These are phyloP conservation scores for Beta vulgaris DNA, from an alignment of 148 eudicot species.

Conservation along the genomic window DNA sequence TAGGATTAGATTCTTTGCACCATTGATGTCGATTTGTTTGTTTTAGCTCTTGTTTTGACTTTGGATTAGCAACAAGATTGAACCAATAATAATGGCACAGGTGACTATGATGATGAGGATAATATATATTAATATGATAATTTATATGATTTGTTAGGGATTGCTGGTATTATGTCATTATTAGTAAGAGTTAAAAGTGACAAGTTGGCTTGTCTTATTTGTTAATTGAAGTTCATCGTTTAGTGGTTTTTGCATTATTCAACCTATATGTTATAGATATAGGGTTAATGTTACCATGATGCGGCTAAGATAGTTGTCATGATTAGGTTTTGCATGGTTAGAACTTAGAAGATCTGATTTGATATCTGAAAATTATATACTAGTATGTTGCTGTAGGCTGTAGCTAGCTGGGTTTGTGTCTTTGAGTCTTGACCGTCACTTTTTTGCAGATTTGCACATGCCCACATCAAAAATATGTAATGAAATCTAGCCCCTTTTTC, in stretches of 20 bases:
- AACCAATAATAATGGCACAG: slow-evolving; percentile 1
- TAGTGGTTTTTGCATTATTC: neutral
- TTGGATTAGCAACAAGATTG: neutral
- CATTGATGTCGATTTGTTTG: slow-evolving; percentile 2
- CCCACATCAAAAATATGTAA: neutral
- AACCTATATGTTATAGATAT: neutral
- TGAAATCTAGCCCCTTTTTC: slow-evolving; percentile 18
- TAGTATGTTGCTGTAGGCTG: neutral
- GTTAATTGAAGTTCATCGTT: neutral
- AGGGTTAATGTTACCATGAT: neutral
- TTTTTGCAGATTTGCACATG: slow-evolving; percentile 22
- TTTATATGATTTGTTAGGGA: neutral
- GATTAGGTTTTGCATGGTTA: neutral
- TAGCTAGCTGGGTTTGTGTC: slow-evolving; percentile 3
- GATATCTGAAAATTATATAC: slow-evolving; percentile 16
- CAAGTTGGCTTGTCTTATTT: slow-evolving; percentile 12
- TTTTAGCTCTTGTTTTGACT: neutral
- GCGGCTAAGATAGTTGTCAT: neutral
- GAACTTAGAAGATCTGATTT: slow-evolving; percentile 11
- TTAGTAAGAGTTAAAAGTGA: slow-evolving; percentile 9
- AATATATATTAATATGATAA: neutral
- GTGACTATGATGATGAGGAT: neutral
- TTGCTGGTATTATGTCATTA: neutral
- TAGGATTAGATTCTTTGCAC: neutral
- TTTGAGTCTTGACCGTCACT: slow-evolving; percentile 13